Evolutionary conservation across 1,284 basidiomycete genomes (phyloP), one percentile per base, ranked within the genome.

Genomic region (Paramarasmius palmivorus): DNA sequence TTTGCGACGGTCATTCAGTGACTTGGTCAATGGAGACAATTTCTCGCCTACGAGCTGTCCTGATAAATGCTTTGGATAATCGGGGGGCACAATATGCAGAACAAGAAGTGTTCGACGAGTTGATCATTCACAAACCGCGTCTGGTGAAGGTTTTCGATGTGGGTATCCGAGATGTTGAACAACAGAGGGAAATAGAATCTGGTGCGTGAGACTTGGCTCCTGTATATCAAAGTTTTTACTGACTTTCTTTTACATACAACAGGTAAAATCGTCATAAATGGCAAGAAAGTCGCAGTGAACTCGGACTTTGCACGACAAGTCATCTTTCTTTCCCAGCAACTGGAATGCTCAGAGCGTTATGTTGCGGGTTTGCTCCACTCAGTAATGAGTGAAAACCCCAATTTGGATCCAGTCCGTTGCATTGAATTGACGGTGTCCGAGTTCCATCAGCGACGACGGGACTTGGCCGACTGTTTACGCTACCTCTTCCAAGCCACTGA

Each of bases 321-420:
- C 54, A 67, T 86, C 55, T 90, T 90, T 67, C 78, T 93, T 50
- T 82, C 91, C 0, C 82, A 88, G 62, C 83, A 90, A 54, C 83
- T 94, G 52, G 77, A 83, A 62, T 84, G 82, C 59, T 93, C 91
- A 4, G 91, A 94, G 70, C 82, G 84, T 60, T 84, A 89, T 65
- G 71, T 85, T 49, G 86, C 91, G 1, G 75, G 75, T 14, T 75
- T 93, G n/a, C 74, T 93, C 36, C 81, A 88, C 54, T 71, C 77
- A 23, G 76, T 88, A 41, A 83, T 84, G 69, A 63, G 77, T 2
- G 72, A 78, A 56, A 84, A 86, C 61, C 86, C 87, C 1, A 90
- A 89, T 58, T 70, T 86, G 12, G 72, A 71, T 10, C 71, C 80
- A 6, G 75, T 82, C 3, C 73, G 73, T 50, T 80, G 75, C 48